These are phyloP conservation scores for Ophiosphaerella herpotricha DNA, from an alignment of 2,329 filamentous ascomycete species.

Conservation along the genomic window DNA sequence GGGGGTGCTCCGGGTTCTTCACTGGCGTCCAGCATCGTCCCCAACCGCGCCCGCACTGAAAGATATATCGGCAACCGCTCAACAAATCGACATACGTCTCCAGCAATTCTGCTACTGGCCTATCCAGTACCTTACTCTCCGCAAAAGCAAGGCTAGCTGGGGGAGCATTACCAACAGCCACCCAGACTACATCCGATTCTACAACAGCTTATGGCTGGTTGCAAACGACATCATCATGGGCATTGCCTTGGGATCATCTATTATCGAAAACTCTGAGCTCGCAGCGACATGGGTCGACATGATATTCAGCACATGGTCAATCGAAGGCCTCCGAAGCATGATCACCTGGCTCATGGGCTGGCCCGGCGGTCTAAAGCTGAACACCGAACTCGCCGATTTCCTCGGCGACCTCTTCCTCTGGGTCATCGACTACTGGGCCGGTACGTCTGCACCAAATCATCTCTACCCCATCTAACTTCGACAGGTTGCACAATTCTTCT, in stretches of 20 bases:
- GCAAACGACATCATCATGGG: constrained; percentile 99
- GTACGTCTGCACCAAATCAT: constrained; percentile 52
- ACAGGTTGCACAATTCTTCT: constrained; percentile 77
- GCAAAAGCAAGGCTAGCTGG: constrained; percentile 90
- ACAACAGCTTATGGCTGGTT: constrained; percentile 97
- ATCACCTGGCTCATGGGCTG: constrained; percentile 96
- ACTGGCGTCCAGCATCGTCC: constrained; percentile 76
- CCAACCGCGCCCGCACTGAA: constrained; percentile 79
- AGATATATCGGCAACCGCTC: constrained; percentile 93
- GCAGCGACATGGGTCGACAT: constrained; percentile 79
- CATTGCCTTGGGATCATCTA: constrained; percentile 93
- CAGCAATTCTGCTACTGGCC: constrained; percentile 99
- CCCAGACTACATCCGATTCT: constrained; percentile 97
- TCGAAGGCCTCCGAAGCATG: constrained; percentile 83
- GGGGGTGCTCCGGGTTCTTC: constrained; percentile 74
- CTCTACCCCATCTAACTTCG: constrained; percentile 10
- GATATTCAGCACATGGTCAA: constrained; percentile 79
- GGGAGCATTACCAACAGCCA: constrained; percentile 93
- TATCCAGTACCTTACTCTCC: constrained; percentile 89
- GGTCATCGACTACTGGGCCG: constrained; percentile 98
- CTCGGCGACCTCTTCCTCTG: constrained; percentile 94
- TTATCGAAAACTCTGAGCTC: constrained; percentile 89
- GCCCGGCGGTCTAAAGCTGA: constrained; percentile 86
- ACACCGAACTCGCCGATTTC: constrained; percentile 90
- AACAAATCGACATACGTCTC: constrained; percentile 94